Percentiles rank a stretch among this genome's conserved stretches.
These are phyloP conservation scores for Ceratobasidium sp. DNA, from an alignment of 1,284 basidiomycete genomes.

Conservation along the genomic window DNA sequence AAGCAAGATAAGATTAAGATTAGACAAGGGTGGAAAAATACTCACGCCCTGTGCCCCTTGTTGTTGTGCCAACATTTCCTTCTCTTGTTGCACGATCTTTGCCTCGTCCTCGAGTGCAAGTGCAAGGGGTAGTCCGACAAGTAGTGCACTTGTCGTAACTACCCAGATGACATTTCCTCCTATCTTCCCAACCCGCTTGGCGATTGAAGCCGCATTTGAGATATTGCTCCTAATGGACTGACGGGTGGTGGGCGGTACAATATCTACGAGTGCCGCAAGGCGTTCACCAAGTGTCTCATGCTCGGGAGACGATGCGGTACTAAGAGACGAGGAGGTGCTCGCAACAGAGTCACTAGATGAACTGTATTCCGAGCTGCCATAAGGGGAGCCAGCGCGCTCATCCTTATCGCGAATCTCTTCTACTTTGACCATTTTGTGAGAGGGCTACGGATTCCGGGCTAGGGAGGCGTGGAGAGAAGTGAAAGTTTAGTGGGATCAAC, in stretches of 20 bases:
- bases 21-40: slow-evolving; percentile 51
- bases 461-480: slow-evolving; percentile 1
- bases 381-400: slow-evolving; percentile 61
- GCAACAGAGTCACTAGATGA: slow-evolving; percentile 72
- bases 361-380: slow-evolving; percentile 68
- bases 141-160: slow-evolving; percentile 88
- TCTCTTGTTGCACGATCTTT: slow-evolving; percentile 91
- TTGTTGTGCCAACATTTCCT: slow-evolving; percentile 91
- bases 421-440: slow-evolving; percentile 75
- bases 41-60: slow-evolving; percentile 77
- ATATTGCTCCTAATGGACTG: slow-evolving; percentile 70
- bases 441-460: slow-evolving; percentile 11
- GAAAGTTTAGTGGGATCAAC: slow-evolving; percentile 41
- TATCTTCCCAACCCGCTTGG: slow-evolving; percentile 70
- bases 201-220: slow-evolving; percentile 63
- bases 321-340: slow-evolving; percentile 70
- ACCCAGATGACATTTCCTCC: slow-evolving; percentile 93
- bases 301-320: slow-evolving; percentile 55
- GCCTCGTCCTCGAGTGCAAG: slow-evolving; percentile 95
- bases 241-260: slow-evolving; percentile 89
- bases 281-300: slow-evolving; percentile 87
- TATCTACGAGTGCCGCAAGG: slow-evolving; percentile 89
- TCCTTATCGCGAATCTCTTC: slow-evolving; percentile 81
- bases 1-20: slow-evolving; percentile 41
- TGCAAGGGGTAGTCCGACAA: slow-evolving; percentile 91